A percentile compares a stretch with the other conserved stretches of the same genome.
phyloP scores from a whole-genome alignment of 345 rosid genomes.

The Cardamine resedifolia region DNA sequence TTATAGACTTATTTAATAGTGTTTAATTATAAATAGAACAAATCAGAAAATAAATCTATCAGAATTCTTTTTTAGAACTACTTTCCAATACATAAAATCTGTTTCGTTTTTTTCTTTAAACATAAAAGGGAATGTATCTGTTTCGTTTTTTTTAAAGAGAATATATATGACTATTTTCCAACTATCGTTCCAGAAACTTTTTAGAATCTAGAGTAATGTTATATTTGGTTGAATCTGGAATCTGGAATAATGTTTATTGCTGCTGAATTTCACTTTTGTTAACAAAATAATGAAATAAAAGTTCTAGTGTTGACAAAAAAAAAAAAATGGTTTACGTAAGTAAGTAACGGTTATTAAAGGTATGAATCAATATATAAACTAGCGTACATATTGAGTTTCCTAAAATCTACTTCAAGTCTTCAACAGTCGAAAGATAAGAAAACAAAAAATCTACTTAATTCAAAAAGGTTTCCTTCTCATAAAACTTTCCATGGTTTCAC shows the following conservation, averaged over 20 bases:
- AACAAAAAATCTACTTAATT: background rate
- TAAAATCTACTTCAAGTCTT: background rate
- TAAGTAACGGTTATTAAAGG: background rate
- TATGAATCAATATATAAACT: background rate
- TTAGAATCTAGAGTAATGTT: background rate
- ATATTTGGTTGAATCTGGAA: background rate
- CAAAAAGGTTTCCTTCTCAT: background rate
- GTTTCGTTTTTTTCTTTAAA: background rate
- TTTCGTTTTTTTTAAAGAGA: background rate
- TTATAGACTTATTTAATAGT: background rate
- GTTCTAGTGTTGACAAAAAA: background rate
- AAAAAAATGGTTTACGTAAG: background rate
- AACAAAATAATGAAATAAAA: too few species aligned
- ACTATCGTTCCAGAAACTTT: background rate
- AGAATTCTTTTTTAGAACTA: background rate
- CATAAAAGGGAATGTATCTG: background rate
- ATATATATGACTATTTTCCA: background rate
- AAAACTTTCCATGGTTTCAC: background rate
- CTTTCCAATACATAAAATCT: background rate
- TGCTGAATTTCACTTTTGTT: too few species aligned
- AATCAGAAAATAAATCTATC: background rate
- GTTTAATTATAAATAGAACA: constrained; percentile 1
- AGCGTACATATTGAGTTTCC: background rate
- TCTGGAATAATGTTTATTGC: background rate
- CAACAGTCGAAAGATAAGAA: background rate